A percentile compares a stretch with the other conserved stretches of the same genome.
phyloP scores from a whole-genome alignment of 768 basidiomycete species.

The Termitomyces sp. region DNA sequence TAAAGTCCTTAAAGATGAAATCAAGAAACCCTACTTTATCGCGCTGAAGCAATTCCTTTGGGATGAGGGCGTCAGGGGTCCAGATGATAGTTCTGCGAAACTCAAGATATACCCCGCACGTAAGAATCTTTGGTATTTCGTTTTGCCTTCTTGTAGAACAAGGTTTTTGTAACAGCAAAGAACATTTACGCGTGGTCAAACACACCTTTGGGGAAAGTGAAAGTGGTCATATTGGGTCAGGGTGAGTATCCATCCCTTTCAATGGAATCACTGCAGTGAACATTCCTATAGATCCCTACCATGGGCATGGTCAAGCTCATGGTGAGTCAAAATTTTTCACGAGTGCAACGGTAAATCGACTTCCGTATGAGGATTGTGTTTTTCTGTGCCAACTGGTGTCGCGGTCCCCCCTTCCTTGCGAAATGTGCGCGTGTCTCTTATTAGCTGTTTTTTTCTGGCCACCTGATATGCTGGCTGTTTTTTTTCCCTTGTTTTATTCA shows the following conservation, averaged over 20 bases:
- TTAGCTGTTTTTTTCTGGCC: background rate
- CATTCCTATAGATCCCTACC: slow-evolving; percentile 67
- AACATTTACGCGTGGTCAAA: slow-evolving; percentile 93
- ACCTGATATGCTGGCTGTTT: slow-evolving; percentile 6
- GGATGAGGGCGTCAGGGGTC: slow-evolving; percentile 58
- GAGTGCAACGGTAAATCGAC: slow-evolving; percentile 9
- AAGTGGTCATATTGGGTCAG: slow-evolving; percentile 87
- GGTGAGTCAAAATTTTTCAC: slow-evolving; percentile 42
- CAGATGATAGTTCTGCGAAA: slow-evolving; percentile 41
- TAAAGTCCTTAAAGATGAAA: slow-evolving; percentile 70
- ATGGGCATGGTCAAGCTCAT: slow-evolving; percentile 78
- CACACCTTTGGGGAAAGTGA: slow-evolving; percentile 81
- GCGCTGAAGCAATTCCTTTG: slow-evolving; percentile 68
- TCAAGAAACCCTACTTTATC: slow-evolving; percentile 77
- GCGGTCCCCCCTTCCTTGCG: slow-evolving; percentile 75
- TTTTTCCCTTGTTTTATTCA: slow-evolving; percentile 12
- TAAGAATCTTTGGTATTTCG: slow-evolving; percentile 34
- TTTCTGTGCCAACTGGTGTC: slow-evolving; percentile 85
- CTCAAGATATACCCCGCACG: slow-evolving; percentile 78
- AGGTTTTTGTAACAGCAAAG: slow-evolving; percentile 41
- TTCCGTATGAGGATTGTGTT: slow-evolving; percentile 64
- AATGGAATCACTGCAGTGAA: slow-evolving; percentile 10
- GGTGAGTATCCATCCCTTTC: slow-evolving; percentile 22
- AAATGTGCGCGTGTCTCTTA: slow-evolving; percentile 52
- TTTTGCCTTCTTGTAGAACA: slow-evolving; percentile 6